Base-by-base conservation (phyloP, 257 asterid genomes). In the Ballota nigra region DNA sequence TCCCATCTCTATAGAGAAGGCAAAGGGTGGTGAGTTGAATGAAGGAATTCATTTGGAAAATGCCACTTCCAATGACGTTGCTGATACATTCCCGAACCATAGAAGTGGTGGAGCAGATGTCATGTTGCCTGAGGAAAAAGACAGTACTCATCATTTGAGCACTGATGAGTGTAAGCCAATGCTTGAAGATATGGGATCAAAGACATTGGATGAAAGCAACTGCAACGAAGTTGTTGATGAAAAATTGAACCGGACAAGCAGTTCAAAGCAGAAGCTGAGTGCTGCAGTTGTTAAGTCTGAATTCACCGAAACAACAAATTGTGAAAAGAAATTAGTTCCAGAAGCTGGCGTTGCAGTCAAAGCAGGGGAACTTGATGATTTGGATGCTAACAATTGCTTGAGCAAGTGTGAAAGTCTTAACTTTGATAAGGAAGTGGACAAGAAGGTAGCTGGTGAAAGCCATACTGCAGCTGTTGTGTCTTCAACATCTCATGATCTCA, bases 1-100 rank as follows among this genome's bases (percentile, higher is more conserved):
- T 72, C 55, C 76, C 12, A 28, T 40, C 22, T 66, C 78, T 66
- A 71, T 8, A 56, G 81, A 68, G 58, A 83, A 67, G 72, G 75
- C 49, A 36, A 68, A 40, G 28, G 80, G 74, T 59, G 75, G 63
- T 65, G 85, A 80, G 59, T 26, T 70, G 62, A 68, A 63, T 66
- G 38, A 74, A 71, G 78, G 71, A 69, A 43, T 60, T 74, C 86
- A 79, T 29, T 68, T 59, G 69, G 87, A 80, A 57, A 77, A 63
- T 66, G 71, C 18, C 40, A 53, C 76, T 16, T 49, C 77, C 45
- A 52, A 61, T 73, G 62, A 57, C 56, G 64, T 53, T 6, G 19
- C 56, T 51, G 80, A 70, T 68, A 79, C 31, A 45, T 29, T 41
- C 70, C 36, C 47, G 31, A 83, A 78, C 61, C 33, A 77, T 69